A percentile compares a stretch with the other conserved stretches of the same genome.
phyloP scores from a whole-genome alignment of 1,139 yeast genomes.

The Hansenula lynferdii region DNA sequence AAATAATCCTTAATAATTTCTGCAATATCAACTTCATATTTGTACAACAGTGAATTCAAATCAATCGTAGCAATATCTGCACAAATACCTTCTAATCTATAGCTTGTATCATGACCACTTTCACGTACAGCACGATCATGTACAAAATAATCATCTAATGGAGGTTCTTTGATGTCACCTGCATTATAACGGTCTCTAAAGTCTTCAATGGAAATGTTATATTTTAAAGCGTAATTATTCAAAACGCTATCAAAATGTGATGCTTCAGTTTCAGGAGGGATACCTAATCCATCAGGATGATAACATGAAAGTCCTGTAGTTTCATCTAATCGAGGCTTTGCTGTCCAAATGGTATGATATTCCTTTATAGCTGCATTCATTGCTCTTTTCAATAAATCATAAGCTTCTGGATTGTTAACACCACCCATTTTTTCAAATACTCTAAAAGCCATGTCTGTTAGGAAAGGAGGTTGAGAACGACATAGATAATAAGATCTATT shows the following conservation, averaged over 20 bases:
- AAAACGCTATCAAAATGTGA: constrained; percentile 79
- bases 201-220: constrained; percentile 57
- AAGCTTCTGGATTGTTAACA: constrained; percentile 36
- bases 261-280: constrained; percentile 96
- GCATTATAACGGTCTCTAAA: constrained; percentile 68
- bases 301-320: constrained; percentile 85
- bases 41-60: constrained; percentile 78
- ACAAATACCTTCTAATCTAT: constrained; percentile 85
- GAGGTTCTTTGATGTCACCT: constrained; percentile 66
- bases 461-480: constrained; percentile 96
- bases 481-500: constrained; percentile 89
- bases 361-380: constrained; percentile 81
- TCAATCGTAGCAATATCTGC: constrained; percentile 91
- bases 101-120: constrained; percentile 94
- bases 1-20: constrained; percentile 53
- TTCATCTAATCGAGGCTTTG: constrained; percentile 67
- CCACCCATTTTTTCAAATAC: constrained; percentile 59
- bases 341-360: constrained; percentile 76
- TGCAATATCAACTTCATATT: constrained; percentile 87
- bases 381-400: constrained; percentile 61
- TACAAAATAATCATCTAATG: constrained; percentile 78
- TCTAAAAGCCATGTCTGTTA: constrained; percentile 85
- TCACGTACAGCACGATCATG: constrained; percentile 98
- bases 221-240: constrained; percentile 62
- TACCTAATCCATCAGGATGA: constrained; percentile 84